Evolutionary conservation across 345 rosid genomes (phyloP).

Genomic region (Populus ilicifolia): DNA sequence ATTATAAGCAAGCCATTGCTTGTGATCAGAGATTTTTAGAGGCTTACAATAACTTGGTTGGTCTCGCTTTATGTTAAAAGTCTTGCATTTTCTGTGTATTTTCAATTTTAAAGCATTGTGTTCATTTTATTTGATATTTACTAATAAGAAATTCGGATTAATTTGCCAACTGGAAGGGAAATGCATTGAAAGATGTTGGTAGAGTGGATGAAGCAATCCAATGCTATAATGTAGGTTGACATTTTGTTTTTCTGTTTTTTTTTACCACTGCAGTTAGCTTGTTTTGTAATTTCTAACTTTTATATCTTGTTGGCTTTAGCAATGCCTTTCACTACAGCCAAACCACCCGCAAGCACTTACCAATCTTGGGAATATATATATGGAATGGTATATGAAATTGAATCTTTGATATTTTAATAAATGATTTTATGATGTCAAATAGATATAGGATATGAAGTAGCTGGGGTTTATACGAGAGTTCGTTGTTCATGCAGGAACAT

Average conservation of each 20-base stretch:
- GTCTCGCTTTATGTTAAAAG: constrained; percentile 17
- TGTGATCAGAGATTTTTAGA: constrained; percentile 84
- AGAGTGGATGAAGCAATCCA: constrained; percentile 88
- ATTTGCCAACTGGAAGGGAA: constrained; percentile 53
- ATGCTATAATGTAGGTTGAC: constrained; percentile 73
- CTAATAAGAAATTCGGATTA: not conserved
- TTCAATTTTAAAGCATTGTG: not conserved
- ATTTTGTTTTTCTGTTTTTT: not conserved
- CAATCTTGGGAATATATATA: constrained; percentile 93
- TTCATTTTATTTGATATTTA: not conserved
- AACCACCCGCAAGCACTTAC: constrained; percentile 96
- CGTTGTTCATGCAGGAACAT: constrained; percentile 59
- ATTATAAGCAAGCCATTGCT: constrained; percentile 81
- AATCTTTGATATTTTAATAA: not conserved
- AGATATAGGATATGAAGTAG: not conserved
- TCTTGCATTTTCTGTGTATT: not conserved
- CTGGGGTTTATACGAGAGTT: constrained; percentile 3
- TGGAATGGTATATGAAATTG: constrained; percentile 72
- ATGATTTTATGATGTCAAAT: not conserved
- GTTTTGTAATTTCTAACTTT: constrained; percentile 1
- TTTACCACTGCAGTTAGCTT: not conserved
- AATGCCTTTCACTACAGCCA: constrained; percentile 87
- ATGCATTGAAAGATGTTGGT: constrained; percentile 91
- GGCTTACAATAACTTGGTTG: constrained; percentile 96
- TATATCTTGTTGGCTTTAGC: constrained; percentile 43